Evolutionary conservation across 2,329 filamentous ascomycete genomes (phyloP).

Genomic region (Clonostachys chloroleuca): DNA sequence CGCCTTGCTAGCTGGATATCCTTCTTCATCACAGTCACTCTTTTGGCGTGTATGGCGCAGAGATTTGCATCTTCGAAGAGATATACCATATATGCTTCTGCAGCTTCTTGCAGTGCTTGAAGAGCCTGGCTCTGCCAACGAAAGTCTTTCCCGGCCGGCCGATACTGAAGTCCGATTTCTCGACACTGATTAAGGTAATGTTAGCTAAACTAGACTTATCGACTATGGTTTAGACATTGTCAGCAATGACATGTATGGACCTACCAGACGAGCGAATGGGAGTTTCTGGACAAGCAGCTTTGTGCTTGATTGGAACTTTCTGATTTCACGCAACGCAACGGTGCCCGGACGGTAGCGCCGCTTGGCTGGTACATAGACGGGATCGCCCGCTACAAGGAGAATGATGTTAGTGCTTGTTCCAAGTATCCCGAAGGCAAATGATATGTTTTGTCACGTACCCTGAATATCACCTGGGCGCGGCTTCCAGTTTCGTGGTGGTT

Average conservation of each 20-base stretch:
- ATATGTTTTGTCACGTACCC: conserved; percentile 18
- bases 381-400: conserved; percentile 60
- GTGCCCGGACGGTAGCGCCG: conserved; percentile 75
- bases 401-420: conserved; percentile 11
- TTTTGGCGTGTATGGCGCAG: conserved; percentile 93
- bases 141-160: conserved; percentile 63
- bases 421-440: background rate
- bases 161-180: conserved; percentile 66
- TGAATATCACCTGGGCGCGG: conserved; percentile 33
- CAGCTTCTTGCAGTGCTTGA: conserved; percentile 86
- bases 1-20: conserved; percentile 89
- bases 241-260: conserved; percentile 7
- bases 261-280: conserved; percentile 72
- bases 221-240: conserved; percentile 6
- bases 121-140: conserved; percentile 97
- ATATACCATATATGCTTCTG: conserved; percentile 94
- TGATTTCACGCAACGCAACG: conserved; percentile 84
- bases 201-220: background rate
- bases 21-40: conserved; percentile 97
- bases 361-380: conserved; percentile 57
- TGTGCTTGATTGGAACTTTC: conserved; percentile 83
- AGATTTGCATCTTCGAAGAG: conserved; percentile 84
- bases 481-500: conserved; percentile 7
- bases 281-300: conserved; percentile 81
- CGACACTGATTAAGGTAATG: conserved; percentile 41